These are phyloP conservation scores for Phellopilus nigrolimitatus DNA, from an alignment of 1,284 basidiomycete species.

Conservation along the genomic window DNA sequence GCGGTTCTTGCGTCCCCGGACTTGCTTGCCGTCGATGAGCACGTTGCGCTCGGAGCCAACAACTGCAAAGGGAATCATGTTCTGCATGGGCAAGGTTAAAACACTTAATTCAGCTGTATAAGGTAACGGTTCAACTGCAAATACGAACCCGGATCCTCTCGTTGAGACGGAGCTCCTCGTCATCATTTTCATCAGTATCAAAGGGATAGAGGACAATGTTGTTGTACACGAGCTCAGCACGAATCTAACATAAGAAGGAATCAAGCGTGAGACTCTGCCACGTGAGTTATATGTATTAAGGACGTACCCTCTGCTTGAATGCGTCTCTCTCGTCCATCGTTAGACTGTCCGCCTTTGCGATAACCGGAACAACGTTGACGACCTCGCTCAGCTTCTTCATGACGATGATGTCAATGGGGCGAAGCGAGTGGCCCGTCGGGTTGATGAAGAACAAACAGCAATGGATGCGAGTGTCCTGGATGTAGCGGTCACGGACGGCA, in stretches of 20 bases:
- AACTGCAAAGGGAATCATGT: constrained; percentile 94
- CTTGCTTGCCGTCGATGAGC: constrained; percentile 92
- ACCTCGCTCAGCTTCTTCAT: constrained; percentile 99
- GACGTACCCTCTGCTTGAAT: constrained; percentile 84
- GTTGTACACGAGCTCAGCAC: constrained; percentile 89
- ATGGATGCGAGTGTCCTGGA: constrained; percentile 97
- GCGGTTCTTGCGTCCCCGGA: constrained; percentile 93
- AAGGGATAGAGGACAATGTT: constrained; percentile 96
- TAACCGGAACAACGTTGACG: constrained; percentile 98
- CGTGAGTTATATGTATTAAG: background rate
- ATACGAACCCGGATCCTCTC: constrained; percentile 78
- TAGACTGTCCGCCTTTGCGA: constrained; percentile 96
- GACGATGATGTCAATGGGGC: constrained; percentile 94
- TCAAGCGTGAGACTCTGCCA: background rate
- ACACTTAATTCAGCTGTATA: too few relatives aligned
- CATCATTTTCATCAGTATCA: constrained; percentile 93
- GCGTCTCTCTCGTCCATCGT: constrained; percentile 89
- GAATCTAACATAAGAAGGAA: constrained; percentile 52
- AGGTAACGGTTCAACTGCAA: constrained; percentile 8
- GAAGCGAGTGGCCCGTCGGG: constrained; percentile 90
- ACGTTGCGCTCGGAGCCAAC: constrained; percentile 94
- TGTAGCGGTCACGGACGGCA: constrained; percentile 97
- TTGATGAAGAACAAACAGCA: constrained; percentile 99
- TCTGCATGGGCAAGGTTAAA: constrained; percentile 43
- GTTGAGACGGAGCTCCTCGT: constrained; percentile 89